These are phyloP conservation scores for Gaeumannomyces tritici DNA, from an alignment of 2,329 filamentous ascomycete genomes.

Conservation along the genomic window DNA sequence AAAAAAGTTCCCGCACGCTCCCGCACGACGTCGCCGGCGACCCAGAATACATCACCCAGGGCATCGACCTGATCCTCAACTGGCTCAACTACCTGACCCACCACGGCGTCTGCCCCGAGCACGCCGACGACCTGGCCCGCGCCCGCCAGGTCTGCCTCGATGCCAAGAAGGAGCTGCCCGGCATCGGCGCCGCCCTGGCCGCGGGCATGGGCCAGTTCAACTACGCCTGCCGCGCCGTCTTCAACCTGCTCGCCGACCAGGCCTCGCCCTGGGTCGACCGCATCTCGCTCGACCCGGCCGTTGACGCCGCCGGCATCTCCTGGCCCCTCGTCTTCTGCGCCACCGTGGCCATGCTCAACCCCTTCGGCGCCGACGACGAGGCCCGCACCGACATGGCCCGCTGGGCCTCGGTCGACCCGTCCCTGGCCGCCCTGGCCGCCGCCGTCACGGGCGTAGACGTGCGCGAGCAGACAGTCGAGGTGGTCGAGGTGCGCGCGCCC, in stretches of 20 bases:
- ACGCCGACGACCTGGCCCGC: conserved; percentile 53
- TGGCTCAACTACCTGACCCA: conserved; percentile 82
- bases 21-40: conserved; percentile 47
- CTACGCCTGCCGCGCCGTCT: conserved; percentile 59
- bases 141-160: conserved; percentile 58
- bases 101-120: conserved; percentile 81
- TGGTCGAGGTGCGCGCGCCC: background rate
- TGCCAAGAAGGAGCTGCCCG: conserved; percentile 58
- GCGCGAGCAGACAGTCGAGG: background rate
- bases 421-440: background rate
- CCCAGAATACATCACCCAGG: conserved; percentile 42
- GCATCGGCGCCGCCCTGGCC: conserved; percentile 38
- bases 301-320: conserved; percentile 11
- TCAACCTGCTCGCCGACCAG: conserved; percentile 28
- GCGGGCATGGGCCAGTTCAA: conserved; percentile 73
- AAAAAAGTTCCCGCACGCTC: conserved; percentile 42
- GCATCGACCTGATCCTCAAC: conserved; percentile 63
- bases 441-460: background rate
- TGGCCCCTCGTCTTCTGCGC: background rate
- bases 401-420: background rate
- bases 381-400: background rate
- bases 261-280: conserved; percentile 13
- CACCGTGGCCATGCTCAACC: background rate
- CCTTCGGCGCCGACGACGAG: background rate
- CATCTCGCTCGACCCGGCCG: conserved; percentile 22